A percentile compares a stretch with the other conserved stretches of the same genome.
Conservation (phyloP, 2,329 filamentous ascomycete species). For the Stachybotrys echinatus region DNA sequence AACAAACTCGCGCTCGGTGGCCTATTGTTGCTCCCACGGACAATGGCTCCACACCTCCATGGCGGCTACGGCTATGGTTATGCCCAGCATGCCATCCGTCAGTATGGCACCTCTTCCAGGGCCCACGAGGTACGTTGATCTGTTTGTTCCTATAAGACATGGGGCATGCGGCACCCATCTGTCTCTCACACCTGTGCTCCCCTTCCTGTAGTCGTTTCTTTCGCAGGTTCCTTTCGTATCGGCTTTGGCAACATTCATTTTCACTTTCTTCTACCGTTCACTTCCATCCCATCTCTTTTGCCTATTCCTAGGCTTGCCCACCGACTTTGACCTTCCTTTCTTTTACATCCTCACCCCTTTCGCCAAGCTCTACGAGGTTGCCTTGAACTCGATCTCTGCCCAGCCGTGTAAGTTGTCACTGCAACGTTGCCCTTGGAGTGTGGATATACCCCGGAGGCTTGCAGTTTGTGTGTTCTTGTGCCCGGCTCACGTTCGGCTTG, state of each 20-base stretch:
- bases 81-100: background rate
- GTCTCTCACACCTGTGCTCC: background rate
- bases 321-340: background rate
- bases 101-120: background rate
- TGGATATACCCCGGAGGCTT: background rate
- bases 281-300: background rate
- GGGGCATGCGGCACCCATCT: background rate
- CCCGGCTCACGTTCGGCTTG: background rate
- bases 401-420: background rate
- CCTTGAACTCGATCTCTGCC: background rate
- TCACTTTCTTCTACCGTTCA: background rate
- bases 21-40: background rate
- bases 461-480: background rate
- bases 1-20: background rate
- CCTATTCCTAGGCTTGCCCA: background rate
- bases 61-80: slow-evolving; percentile 1
- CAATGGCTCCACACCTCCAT: background rate
- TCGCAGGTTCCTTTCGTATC: background rate
- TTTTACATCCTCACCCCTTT: background rate
- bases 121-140: background rate
- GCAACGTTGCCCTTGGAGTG: background rate
- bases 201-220: background rate
- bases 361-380: background rate
- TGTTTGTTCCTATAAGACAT: background rate
- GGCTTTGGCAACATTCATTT: background rate